Evolutionary conservation across 2,329 filamentous ascomycete genomes (phyloP).

Genomic region (Fusarium nurragi): DNA sequence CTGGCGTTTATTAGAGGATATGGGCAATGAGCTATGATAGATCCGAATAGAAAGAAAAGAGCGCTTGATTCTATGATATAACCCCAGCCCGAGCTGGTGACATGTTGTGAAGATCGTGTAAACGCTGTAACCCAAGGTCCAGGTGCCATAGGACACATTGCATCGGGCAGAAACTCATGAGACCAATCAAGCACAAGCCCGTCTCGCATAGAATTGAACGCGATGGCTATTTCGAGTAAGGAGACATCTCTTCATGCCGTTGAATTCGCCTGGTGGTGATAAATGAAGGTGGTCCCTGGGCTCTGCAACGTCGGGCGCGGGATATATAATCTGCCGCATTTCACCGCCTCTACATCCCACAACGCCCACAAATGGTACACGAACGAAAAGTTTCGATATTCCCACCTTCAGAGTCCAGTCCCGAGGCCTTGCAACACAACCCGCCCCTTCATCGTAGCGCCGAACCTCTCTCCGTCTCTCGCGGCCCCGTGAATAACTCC

Average conservation of each 20-base stretch:
- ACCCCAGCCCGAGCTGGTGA: background rate
- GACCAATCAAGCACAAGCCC: background rate
- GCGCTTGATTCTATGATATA: background rate
- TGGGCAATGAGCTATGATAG: conserved; percentile 1
- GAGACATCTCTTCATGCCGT: background rate
- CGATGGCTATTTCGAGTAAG: background rate
- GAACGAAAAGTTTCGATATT: conserved; percentile 56
- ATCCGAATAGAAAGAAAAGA: background rate
- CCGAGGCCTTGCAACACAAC: conserved; percentile 43
- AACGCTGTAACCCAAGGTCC: conserved; percentile 1
- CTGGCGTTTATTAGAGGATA: conserved; percentile 20
- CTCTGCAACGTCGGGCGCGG: conserved; percentile 1
- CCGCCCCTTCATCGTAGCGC: conserved; percentile 41
- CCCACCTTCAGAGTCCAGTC: conserved; percentile 46
- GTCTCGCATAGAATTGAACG: background rate
- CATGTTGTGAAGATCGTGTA: background rate
- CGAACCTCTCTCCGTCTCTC: conserved; percentile 39
- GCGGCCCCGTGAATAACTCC: conserved; percentile 39
- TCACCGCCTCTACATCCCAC: conserved; percentile 54
- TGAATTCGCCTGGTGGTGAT: conserved; percentile 8
- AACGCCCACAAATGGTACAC: conserved; percentile 57
- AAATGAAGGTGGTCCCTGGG: conserved; percentile 5
- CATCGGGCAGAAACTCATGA: background rate
- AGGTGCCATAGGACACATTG: background rate
- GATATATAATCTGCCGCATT: conserved; percentile 48